Evolutionary conservation across 352 stramenopile genomes (phyloP).

Genomic region (Globisporangium lucens): DNA sequence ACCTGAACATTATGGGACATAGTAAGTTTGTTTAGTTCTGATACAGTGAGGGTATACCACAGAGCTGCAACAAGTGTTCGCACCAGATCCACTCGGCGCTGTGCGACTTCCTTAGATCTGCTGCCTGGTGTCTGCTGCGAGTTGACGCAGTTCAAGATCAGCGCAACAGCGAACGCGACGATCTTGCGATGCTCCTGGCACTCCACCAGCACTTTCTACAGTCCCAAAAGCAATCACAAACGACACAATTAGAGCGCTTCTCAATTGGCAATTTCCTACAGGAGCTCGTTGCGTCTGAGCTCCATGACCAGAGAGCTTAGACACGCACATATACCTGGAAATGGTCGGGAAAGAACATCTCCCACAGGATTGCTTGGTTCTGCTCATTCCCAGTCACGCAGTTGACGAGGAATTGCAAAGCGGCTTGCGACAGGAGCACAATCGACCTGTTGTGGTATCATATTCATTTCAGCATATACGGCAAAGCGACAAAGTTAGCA

Average conservation of each 20-base stretch:
- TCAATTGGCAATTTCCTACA: neutral
- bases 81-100: constrained; percentile 56
- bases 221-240: neutral
- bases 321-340: constrained; percentile 44
- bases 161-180: constrained; percentile 56
- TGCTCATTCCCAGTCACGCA: constrained; percentile 36
- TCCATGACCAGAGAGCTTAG: neutral
- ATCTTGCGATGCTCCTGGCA: constrained; percentile 78
- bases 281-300: neutral
- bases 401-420: constrained; percentile 78
- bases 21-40: neutral
- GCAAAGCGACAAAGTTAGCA: neutral
- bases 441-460: constrained; percentile 17
- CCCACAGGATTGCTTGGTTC: constrained; percentile 56
- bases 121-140: constrained; percentile 7
- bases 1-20: constrained; percentile 26
- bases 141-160: constrained; percentile 73
- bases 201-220: constrained; percentile 79
- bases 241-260: neutral
- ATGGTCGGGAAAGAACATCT: constrained; percentile 60
- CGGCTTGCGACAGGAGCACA: constrained; percentile 57
- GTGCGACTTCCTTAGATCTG: constrained; percentile 12
- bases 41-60: neutral
- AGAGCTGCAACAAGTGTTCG: neutral
- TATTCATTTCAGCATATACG: neutral